phyloP scores from a whole-genome alignment of 228 moss, liverwort and hornwort species.

The Sphagnum fallax region DNA sequence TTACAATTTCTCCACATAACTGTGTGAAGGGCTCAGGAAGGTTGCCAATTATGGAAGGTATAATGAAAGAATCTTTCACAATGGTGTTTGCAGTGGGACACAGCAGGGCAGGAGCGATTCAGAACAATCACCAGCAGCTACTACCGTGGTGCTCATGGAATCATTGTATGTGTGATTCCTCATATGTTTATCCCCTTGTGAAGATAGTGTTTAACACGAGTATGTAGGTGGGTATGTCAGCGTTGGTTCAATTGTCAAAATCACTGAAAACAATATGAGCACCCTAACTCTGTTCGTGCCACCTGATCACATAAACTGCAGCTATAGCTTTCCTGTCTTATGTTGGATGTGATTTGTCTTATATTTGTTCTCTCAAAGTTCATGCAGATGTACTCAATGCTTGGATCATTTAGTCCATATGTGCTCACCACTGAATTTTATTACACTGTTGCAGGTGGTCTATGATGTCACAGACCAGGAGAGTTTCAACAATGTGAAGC shows the following conservation, averaged over 20 bases:
- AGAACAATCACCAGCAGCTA: slow-evolving; percentile 63
- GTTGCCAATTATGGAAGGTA: too few species aligned
- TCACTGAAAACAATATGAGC: too few species aligned
- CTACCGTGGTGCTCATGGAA: slow-evolving; percentile 56
- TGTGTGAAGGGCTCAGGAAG: not conserved
- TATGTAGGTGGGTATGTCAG: not conserved
- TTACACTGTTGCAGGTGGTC: slow-evolving; percentile 16
- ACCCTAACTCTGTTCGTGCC: too few species aligned
- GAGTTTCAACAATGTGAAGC: slow-evolving; percentile 60
- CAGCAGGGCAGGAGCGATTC: slow-evolving; percentile 57
- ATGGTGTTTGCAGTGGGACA: slow-evolving; percentile 22
- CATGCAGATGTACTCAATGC: too few species aligned
- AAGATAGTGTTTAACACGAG: not conserved
- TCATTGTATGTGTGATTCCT: slow-evolving; percentile 23
- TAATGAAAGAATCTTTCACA: not conserved
- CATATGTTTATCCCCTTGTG: not conserved
- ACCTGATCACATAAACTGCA: not conserved
- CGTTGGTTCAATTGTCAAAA: not conserved
- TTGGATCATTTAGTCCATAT: too few species aligned
- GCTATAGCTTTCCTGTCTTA: not conserved
- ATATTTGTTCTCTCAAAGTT: too few species aligned
- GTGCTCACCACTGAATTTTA: too few species aligned
- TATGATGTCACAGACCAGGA: slow-evolving; percentile 65
- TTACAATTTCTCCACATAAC: not conserved
- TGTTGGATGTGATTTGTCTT: not conserved